These are phyloP conservation scores for Achaetomium macrosporum DNA, from an alignment of 2,329 filamentous ascomycete genomes.

Conservation along the genomic window DNA sequence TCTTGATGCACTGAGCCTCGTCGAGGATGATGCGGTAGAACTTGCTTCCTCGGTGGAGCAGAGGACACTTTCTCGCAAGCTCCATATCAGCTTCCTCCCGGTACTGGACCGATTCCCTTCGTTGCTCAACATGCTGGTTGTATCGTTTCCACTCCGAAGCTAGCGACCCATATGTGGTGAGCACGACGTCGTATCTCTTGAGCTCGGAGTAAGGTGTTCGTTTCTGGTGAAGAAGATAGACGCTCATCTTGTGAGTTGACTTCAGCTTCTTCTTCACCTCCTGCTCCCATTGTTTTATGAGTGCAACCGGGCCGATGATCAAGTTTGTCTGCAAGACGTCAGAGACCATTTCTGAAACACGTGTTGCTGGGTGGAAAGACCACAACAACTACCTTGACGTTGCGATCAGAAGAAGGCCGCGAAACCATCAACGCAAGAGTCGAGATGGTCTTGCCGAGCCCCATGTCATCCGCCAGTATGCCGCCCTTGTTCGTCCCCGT, in stretches of 20 bases:
- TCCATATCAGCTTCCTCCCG: slow-evolving; percentile 29
- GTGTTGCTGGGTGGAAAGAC: neutral
- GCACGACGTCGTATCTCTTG: slow-evolving; percentile 63
- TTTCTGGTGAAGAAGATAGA: slow-evolving; percentile 62
- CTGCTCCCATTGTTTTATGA: slow-evolving; percentile 78
- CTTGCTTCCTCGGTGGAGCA: slow-evolving; percentile 53
- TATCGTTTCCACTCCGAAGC: slow-evolving; percentile 60
- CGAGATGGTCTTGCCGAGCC: slow-evolving; percentile 78
- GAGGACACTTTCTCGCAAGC: slow-evolving; percentile 40
- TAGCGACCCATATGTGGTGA: slow-evolving; percentile 74
- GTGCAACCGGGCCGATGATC: slow-evolving; percentile 72
- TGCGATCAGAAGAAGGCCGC: slow-evolving; percentile 50
- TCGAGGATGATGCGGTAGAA: slow-evolving; percentile 72
- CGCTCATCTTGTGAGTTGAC: slow-evolving; percentile 50
- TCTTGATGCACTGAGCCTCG: slow-evolving; percentile 78
- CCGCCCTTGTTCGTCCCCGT: slow-evolving; percentile 69
- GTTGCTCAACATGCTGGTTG: slow-evolving; percentile 46
- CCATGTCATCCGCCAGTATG: slow-evolving; percentile 78
- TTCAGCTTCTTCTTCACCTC: slow-evolving; percentile 70
- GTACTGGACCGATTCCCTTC: slow-evolving; percentile 33
- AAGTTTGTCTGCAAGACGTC: slow-evolving; percentile 54
- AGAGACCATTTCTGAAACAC: neutral
- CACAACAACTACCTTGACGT: slow-evolving; percentile 37
- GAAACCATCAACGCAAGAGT: slow-evolving; percentile 71
- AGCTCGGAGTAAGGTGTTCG: slow-evolving; percentile 58